Percentiles rank a stretch among this genome's conserved stretches.
phyloP scores from a whole-genome alignment of 2,329 filamentous ascomycete genomes.

The Fusarium fujikuroi region DNA sequence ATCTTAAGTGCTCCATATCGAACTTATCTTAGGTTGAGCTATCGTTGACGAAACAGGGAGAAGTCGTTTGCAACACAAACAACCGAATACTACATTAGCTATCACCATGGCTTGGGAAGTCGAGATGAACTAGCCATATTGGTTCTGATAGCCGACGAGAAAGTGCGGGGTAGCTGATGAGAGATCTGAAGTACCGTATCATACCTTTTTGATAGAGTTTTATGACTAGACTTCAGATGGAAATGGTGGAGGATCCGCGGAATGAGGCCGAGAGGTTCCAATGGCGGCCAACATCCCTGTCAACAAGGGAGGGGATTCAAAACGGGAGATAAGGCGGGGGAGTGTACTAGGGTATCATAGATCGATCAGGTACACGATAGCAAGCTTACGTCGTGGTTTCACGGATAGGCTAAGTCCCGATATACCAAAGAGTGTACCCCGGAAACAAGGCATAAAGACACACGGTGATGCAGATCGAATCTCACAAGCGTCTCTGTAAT shows the following conservation, averaged over 20 bases:
- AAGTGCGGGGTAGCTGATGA: neutral
- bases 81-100: neutral
- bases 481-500: too few species aligned
- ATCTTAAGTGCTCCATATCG: neutral
- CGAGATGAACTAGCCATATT: neutral
- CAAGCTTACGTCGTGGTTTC: neutral
- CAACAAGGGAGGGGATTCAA: neutral
- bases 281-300: neutral
- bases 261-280: neutral
- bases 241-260: neutral
- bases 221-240: neutral
- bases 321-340: neutral
- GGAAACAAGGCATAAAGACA: neutral
- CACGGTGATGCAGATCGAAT: accelerated
- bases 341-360: neutral
- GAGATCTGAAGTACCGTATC: neutral
- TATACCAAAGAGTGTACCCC: too few species aligned
- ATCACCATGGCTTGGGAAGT: neutral
- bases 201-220: neutral
- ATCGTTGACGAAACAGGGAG: neutral
- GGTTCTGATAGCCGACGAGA: neutral
- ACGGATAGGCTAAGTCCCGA: neutral
- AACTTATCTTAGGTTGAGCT: accelerated
- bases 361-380: neutral
- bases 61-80: neutral